phyloP scores from a whole-genome alignment of 2,329 filamentous ascomycete species.

The Trichoderma guizhouense region DNA sequence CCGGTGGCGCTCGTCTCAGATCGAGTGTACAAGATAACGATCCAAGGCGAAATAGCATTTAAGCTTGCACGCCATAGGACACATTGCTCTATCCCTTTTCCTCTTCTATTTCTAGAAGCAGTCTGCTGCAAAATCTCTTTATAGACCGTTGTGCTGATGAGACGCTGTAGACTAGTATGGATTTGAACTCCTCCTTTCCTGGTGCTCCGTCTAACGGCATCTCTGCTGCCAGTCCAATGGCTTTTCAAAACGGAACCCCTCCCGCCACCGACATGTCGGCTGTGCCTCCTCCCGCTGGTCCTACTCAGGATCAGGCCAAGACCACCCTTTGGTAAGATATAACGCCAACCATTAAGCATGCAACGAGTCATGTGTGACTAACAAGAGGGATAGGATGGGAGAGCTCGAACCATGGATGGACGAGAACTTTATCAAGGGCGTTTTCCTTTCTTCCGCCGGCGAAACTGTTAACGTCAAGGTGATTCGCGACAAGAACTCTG shows the following conservation, averaged over 20 bases:
- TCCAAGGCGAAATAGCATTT: background rate
- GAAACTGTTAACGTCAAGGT: slow-evolving; percentile 98
- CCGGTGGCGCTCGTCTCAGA: background rate
- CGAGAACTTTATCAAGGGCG: slow-evolving; percentile 94
- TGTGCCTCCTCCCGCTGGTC: slow-evolving; percentile 33
- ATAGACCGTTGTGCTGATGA: background rate
- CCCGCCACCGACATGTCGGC: slow-evolving; percentile 38
- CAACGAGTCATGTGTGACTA: background rate
- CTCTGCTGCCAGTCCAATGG: slow-evolving; percentile 33
- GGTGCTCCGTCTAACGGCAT: slow-evolving; percentile 32
- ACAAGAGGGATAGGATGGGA: slow-evolving; percentile 71
- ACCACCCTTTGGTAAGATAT: slow-evolving; percentile 53
- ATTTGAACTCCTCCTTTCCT: slow-evolving; percentile 32
- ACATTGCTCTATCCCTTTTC: background rate
- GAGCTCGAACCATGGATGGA: slow-evolving; percentile 99
- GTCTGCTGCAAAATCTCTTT: background rate
- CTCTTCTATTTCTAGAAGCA: background rate
- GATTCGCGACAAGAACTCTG: slow-evolving; percentile 98
- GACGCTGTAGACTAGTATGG: slow-evolving; percentile 30
- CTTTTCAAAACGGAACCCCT: slow-evolving; percentile 39
- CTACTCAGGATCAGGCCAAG: slow-evolving; percentile 49
- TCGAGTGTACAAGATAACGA: background rate
- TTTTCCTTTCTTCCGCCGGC: slow-evolving; percentile 83
- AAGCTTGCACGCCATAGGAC: background rate
- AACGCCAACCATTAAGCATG: background rate